These are phyloP conservation scores for Cutaneotrichosporon sp. DNA, from an alignment of 1,284 basidiomycete species.

Conservation along the genomic window DNA sequence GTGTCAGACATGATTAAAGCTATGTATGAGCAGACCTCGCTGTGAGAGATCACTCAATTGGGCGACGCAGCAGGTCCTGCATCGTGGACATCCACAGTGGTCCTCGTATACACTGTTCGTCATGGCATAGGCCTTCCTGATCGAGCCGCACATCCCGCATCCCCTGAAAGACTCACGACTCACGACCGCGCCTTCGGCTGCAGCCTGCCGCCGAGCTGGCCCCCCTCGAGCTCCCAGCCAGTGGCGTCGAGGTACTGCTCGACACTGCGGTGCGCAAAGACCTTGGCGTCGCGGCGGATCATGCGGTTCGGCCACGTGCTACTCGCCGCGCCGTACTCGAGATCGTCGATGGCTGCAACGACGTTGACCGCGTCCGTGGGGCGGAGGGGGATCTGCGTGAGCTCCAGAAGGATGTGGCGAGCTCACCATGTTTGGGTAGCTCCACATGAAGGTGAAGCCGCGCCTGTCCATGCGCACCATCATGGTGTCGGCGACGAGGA, in stretches of 20 bases:
- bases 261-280: constrained; percentile 37
- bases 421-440: constrained; percentile 51
- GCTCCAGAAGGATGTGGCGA: too few relatives aligned
- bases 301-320: constrained; percentile 47
- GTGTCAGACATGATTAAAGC: too few relatives aligned
- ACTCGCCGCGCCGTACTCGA: constrained; percentile 43
- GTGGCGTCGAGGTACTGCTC: constrained; percentile 34
- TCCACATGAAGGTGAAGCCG: constrained; percentile 52
- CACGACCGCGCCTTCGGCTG: neutral
- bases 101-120: too few relatives aligned
- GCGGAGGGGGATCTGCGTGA: constrained; percentile 45
- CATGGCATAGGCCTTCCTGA: too few relatives aligned
- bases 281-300: constrained; percentile 41
- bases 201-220: constrained; percentile 5
- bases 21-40: too few relatives aligned
- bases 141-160: too few relatives aligned
- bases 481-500: constrained; percentile 49
- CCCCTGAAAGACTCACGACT: too few relatives aligned
- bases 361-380: constrained; percentile 39
- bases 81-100: too few relatives aligned
- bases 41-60: too few relatives aligned
- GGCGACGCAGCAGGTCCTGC: too few relatives aligned
- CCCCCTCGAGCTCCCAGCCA: constrained; percentile 39
- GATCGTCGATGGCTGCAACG: constrained; percentile 22
- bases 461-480: constrained; percentile 48